Percentiles rank a stretch among this genome's conserved stretches.
These are phyloP conservation scores for Gossypium ekmanianum DNA, from an alignment of 345 rosid species.

Conservation along the genomic window DNA sequence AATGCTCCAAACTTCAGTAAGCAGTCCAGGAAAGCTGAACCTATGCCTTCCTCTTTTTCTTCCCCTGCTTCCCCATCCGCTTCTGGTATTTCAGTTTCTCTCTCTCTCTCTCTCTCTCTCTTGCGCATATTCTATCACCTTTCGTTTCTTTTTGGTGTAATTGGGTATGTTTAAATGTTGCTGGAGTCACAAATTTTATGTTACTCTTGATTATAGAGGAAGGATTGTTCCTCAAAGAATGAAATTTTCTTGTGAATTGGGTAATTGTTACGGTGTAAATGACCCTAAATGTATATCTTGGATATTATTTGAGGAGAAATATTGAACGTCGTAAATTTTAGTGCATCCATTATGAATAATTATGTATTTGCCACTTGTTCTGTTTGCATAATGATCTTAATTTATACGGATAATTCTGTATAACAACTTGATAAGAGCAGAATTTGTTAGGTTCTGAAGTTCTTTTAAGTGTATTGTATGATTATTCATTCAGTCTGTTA, in stretches of 20 bases:
- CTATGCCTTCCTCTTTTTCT: slow-evolving; percentile 2
- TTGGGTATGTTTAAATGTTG: background rate
- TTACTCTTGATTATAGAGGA: background rate
- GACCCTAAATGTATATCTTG: background rate
- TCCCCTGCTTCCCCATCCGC: background rate
- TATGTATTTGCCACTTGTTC: background rate
- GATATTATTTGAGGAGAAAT: background rate
- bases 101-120: background rate
- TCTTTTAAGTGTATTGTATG: background rate
- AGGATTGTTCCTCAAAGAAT: background rate
- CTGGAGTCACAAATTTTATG: background rate
- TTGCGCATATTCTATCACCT: background rate
- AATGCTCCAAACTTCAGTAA: background rate
- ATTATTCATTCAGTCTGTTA: background rate
- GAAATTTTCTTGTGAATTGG: background rate
- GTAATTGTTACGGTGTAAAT: background rate
- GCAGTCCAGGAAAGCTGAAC: background rate
- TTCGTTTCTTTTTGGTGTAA: background rate
- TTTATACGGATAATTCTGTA: background rate
- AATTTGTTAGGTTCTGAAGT: background rate
- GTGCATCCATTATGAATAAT: background rate
- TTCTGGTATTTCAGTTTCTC: slow-evolving; percentile 5
- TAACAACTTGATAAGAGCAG: background rate
- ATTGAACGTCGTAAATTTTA: background rate
- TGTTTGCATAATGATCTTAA: background rate